Conservation (phyloP, 805 yeast species). For the baker's yeast (Saccharomyces cerevisiae) region DNA sequence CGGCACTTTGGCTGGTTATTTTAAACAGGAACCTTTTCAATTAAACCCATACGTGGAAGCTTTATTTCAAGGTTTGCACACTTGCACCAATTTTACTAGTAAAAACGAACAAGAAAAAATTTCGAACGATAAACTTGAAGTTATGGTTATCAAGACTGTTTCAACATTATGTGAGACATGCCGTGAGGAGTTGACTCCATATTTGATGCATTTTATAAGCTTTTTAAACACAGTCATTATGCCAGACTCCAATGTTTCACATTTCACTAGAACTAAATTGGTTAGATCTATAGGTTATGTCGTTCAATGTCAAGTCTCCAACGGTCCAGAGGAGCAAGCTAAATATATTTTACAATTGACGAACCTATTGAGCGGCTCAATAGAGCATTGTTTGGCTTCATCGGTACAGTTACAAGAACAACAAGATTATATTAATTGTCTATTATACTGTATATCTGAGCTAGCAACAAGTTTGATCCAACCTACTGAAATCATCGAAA, state of each 20-base stretch:
- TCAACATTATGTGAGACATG: constrained; percentile 25
- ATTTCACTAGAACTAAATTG: constrained; percentile 41
- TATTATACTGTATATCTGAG: constrained; percentile 57
- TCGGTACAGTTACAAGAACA: constrained; percentile 19
- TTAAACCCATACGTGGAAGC: constrained; percentile 20
- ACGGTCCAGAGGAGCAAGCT: constrained; percentile 40
- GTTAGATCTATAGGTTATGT: constrained; percentile 56
- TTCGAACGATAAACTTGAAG: constrained; percentile 23
- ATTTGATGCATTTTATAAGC: constrained; percentile 18
- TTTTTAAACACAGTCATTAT: constrained; percentile 30
- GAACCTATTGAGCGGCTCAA: constrained; percentile 23
- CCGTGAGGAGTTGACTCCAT: constrained; percentile 20
- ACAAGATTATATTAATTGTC: constrained; percentile 43
- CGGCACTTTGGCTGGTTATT: constrained; percentile 26
- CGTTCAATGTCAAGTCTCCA: constrained; percentile 39
- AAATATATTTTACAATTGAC: constrained; percentile 30
- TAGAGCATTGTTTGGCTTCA: constrained; percentile 8
- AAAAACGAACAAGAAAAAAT: constrained; percentile 6
- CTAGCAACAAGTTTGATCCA: constrained; percentile 61
- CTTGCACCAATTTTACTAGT: constrained; percentile 7
- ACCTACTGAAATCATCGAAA: constrained; percentile 38
- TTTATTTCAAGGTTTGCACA: constrained; percentile 25
- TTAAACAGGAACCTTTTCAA: constrained; percentile 15
- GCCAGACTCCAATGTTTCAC: constrained; percentile 22
- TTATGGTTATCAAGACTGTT: constrained; percentile 22